Evolutionary conservation across 2,329 filamentous ascomycete species (phyloP).

Genomic region (Aureobasidium sp.): DNA sequence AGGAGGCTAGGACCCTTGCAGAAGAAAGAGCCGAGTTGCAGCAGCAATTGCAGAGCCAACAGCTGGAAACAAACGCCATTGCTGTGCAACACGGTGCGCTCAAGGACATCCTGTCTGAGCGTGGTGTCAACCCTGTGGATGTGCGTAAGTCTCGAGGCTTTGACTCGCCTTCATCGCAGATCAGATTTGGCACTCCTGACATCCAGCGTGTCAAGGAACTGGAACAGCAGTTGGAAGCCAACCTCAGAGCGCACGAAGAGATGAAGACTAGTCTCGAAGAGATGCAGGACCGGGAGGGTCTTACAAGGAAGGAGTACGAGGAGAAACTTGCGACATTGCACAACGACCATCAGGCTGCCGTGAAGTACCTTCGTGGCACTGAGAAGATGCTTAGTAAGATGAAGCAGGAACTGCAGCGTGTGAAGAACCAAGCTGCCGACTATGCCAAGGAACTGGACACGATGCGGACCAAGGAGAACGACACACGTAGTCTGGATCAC

Average conservation of each 20-base stretch:
- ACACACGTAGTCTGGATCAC: constrained; percentile 13
- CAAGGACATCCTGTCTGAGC: constrained; percentile 84
- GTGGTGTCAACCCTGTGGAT: constrained; percentile 71
- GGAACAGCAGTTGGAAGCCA: constrained; percentile 75
- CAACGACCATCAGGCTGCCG: constrained; percentile 94
- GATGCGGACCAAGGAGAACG: constrained; percentile 19
- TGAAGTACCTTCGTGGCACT: constrained; percentile 96
- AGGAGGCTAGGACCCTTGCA: constrained; percentile 74
- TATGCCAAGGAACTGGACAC: constrained; percentile 69
- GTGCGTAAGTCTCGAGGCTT: constrained; percentile 62
- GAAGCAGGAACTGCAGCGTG: constrained; percentile 90
- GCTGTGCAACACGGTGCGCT: constrained; percentile 86
- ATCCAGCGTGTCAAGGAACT: constrained; percentile 70
- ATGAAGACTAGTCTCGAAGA: constrained; percentile 67
- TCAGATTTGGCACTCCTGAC: constrained; percentile 62
- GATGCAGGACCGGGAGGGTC: constrained; percentile 70
- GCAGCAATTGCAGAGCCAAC: constrained; percentile 72
- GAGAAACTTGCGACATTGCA: constrained; percentile 91
- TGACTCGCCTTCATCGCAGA: constrained; percentile 47
- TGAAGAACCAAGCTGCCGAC: constrained; percentile 76
- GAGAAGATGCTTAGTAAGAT: constrained; percentile 99
- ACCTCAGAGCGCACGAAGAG: constrained; percentile 74
- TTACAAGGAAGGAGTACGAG: constrained; percentile 80
- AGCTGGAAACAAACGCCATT: constrained; percentile 89
- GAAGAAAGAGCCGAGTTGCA: constrained; percentile 73